Evolutionary conservation across 768 basidiomycete species (phyloP), one percentile per base, ranked within the genome.

Genomic region (Auriscalpium orientale): DNA sequence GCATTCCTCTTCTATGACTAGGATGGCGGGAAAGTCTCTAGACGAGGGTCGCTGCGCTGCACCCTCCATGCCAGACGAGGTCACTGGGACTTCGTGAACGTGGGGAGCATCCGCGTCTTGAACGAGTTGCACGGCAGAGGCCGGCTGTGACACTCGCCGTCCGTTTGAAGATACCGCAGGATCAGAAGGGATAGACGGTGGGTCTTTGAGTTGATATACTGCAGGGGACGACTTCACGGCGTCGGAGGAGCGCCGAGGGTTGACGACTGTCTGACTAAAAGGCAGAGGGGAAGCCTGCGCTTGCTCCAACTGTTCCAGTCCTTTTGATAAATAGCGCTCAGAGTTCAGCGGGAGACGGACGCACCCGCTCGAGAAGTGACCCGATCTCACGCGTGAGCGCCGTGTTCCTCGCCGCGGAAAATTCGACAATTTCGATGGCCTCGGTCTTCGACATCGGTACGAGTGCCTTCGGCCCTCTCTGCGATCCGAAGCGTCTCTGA

Each of bases 1-100:
- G 48, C 61, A 62, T 44, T 62, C 61, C n/a, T 55, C 59, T 28
- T 62, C 61, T 6, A 60, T 35, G 33, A 62, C 46, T 51, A 62
- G 49, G 36, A 61, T 21, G 18, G 33, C 38, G 22, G 33, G 37
- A 40, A 62, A 62, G 8, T 54, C 37, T 37, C 13, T 33, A 6
- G 49, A 21, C 13, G 7, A 4, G 7, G 50, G 36, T 18, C 21
- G 35, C 35, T 22, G 10, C n/a, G n/a, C n/a, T n/a, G n/a, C n/a
- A n/a, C n/a, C n/a, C 13, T 50, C 16, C 15, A 35, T 35, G 49
- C 9, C 2, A 45, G 51, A 16, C 45, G n/a, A 38, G 15, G 40
- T 15, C 15, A 20, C 45, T 12, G 35, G 35, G 2, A 36, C 28
- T 22, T 55, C 12, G 36, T 51, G 22, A 3, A 38, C 34, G n/a